Evolutionary conservation across 257 asterid genomes (phyloP).

Genomic region (Gentiana dahurica): DNA sequence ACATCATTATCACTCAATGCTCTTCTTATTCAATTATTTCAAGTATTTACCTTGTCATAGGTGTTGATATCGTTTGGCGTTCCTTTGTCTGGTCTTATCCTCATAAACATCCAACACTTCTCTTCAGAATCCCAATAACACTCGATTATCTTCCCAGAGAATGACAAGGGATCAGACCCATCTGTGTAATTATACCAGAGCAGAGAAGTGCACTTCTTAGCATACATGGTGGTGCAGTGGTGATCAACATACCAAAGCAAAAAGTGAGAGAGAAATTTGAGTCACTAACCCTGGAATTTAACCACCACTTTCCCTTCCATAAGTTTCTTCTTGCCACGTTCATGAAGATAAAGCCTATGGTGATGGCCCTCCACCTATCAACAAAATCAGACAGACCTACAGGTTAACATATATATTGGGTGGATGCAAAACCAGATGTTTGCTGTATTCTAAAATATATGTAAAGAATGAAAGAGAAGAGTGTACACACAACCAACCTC

Average conservation of each 20-base stretch:
- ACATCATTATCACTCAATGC: not conserved
- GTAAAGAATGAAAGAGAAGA: no score
- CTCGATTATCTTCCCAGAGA: slow-evolving; percentile 77
- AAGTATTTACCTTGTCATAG: slow-evolving; percentile 62
- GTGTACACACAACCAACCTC: slow-evolving; percentile 42
- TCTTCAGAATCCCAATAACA: slow-evolving; percentile 74
- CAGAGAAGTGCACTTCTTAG: not conserved
- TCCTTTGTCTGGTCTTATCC: slow-evolving; percentile 84
- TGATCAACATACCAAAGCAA: no score
- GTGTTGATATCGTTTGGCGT: slow-evolving; percentile 85
- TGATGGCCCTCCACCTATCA: slow-evolving; percentile 57
- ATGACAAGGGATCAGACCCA: slow-evolving; percentile 48
- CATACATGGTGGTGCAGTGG: no score
- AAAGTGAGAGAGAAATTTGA: not conserved
- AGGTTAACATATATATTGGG: not conserved
- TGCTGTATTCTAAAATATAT: not conserved
- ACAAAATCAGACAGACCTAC: not conserved
- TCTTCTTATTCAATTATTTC: no score
- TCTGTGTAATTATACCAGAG: slow-evolving; percentile 28
- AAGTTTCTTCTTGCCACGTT: slow-evolving; percentile 78
- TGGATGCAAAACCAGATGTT: not conserved
- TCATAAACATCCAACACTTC: slow-evolving; percentile 71
- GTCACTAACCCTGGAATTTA: slow-evolving; percentile 68
- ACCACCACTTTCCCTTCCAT: slow-evolving; percentile 64
- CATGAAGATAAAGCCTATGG: slow-evolving; percentile 56